These are phyloP conservation scores for Peronospora destructor DNA, from an alignment of 352 stramenopile species.

Conservation along the genomic window DNA sequence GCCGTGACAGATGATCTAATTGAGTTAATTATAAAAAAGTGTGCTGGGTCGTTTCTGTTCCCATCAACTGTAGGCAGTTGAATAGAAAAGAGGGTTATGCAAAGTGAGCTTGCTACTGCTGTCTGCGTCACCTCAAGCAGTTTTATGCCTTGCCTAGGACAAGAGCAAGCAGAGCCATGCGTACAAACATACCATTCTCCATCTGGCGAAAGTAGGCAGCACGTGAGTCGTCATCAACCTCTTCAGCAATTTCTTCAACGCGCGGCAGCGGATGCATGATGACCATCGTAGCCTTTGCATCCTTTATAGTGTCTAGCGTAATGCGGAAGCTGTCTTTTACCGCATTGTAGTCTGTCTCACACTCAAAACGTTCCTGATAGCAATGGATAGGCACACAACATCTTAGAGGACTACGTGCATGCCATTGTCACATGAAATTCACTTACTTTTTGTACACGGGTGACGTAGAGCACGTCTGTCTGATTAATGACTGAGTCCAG, in stretches of 20 bases:
- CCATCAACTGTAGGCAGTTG: not conserved
- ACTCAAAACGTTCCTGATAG: constrained; percentile 93
- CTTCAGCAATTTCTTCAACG: constrained; percentile 94
- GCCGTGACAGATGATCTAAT: constrained; percentile 17
- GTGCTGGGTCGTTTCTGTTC: not conserved
- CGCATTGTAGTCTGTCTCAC: constrained; percentile 89
- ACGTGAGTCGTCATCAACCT: constrained; percentile 93
- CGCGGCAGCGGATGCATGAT: constrained; percentile 98
- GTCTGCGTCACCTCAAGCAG: not conserved
- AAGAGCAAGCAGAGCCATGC: constrained; percentile 96
- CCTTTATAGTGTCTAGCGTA: constrained; percentile 54
- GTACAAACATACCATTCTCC: constrained; percentile 98
- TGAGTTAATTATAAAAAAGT: constrained; percentile 14
- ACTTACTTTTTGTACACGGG: constrained; percentile 90
- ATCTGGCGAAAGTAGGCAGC: constrained; percentile 97
- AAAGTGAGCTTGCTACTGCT: constrained; percentile 8
- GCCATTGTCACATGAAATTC: not conserved
- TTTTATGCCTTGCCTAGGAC: constrained; percentile 81
- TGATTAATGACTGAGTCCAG: constrained; percentile 83
- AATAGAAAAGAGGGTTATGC: constrained; percentile 2
- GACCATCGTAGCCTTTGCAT: constrained; percentile 88
- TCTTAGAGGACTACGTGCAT: constrained; percentile 1
- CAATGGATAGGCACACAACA: constrained; percentile 2
- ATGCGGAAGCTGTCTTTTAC: constrained; percentile 90
- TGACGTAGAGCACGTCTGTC: constrained; percentile 98